phyloP scores from a whole-genome alignment of 805 yeast species.

The Maudiozyma barnettii region DNA sequence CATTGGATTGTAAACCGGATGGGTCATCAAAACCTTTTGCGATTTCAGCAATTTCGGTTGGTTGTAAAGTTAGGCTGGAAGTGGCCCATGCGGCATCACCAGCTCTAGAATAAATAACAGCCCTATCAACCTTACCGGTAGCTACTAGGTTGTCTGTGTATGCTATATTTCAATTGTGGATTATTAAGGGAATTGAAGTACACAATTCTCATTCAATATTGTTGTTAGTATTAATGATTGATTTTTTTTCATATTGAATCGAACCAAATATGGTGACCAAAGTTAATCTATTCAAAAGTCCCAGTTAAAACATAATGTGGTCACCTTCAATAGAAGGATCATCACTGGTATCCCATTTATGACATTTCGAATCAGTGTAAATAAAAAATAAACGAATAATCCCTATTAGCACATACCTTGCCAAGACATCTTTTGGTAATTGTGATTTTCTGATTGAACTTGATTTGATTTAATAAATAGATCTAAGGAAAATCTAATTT shows the following conservation, averaged over 20 bases:
- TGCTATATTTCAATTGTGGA: conserved; percentile 37
- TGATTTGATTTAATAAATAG: not conserved
- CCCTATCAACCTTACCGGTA: conserved; percentile 83
- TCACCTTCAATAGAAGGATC: no score
- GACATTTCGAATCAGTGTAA: no score
- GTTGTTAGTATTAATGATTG: no score
- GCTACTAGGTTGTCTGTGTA: conserved; percentile 89
- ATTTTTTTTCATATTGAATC: no score
- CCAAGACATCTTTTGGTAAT: conserved; percentile 33
- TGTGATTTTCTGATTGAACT: not conserved
- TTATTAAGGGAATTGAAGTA: no score
- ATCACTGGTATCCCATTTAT: no score
- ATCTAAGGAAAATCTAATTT: not conserved
- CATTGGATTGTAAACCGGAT: conserved; percentile 67
- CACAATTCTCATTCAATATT: no score
- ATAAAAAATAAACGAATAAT: no score
- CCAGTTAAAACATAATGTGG: no score
- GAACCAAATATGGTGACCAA: no score
- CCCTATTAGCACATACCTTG: conserved; percentile 31
- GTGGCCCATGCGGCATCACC: conserved; percentile 95
- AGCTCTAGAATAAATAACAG: conserved; percentile 87
- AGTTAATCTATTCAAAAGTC: no score
- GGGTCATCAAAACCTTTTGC: conserved; percentile 79
- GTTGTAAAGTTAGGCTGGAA: conserved; percentile 53
- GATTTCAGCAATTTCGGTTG: conserved; percentile 62